Evolutionary conservation across 805 yeast species (phyloP).

Genomic region (Kodamaea lidongshanica): DNA sequence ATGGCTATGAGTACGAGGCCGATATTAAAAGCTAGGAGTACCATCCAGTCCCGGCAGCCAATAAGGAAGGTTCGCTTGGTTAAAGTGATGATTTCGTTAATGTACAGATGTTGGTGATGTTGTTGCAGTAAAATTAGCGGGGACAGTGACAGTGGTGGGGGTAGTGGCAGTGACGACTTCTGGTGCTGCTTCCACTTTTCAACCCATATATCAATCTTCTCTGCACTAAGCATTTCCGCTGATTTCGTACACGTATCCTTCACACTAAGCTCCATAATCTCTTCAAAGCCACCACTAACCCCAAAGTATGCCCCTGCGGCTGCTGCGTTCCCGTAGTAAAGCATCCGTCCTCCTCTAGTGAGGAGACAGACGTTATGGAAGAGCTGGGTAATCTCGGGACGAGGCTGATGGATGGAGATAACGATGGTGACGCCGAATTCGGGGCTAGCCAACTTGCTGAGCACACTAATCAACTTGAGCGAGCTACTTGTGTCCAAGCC

Average conservation of each 20-base stretch:
- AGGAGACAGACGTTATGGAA: constrained; percentile 22
- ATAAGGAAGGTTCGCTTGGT: constrained; percentile 30
- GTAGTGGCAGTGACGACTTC: not conserved
- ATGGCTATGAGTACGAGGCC: constrained; percentile 48
- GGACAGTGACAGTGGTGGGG: not conserved
- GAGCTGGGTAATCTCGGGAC: constrained; percentile 17
- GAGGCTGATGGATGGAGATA: constrained; percentile 23
- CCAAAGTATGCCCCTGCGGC: constrained; percentile 9
- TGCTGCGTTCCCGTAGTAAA: constrained; percentile 18
- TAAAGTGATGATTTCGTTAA: constrained; percentile 24
- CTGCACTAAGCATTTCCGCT: constrained; percentile 7
- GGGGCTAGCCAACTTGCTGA: constrained; percentile 19
- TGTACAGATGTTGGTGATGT: constrained; percentile 1
- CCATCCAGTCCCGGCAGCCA: constrained; percentile 27
- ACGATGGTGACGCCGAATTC: constrained; percentile 20
- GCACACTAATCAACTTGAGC: constrained; percentile 18
- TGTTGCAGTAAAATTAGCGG: not conserved
- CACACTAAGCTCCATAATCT: constrained; percentile 12
- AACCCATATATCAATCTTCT: constrained; percentile 10
- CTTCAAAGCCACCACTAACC: constrained; percentile 3
- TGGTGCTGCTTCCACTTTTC: constrained; percentile 7
- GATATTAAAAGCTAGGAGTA: constrained; percentile 31
- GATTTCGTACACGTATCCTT: constrained; percentile 10
- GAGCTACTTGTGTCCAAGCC: constrained; percentile 24
- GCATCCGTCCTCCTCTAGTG: constrained; percentile 21